phyloP scores from a whole-genome alignment of 495 filamentous ascomycete genomes.

The Tetracladium marchalianum region DNA sequence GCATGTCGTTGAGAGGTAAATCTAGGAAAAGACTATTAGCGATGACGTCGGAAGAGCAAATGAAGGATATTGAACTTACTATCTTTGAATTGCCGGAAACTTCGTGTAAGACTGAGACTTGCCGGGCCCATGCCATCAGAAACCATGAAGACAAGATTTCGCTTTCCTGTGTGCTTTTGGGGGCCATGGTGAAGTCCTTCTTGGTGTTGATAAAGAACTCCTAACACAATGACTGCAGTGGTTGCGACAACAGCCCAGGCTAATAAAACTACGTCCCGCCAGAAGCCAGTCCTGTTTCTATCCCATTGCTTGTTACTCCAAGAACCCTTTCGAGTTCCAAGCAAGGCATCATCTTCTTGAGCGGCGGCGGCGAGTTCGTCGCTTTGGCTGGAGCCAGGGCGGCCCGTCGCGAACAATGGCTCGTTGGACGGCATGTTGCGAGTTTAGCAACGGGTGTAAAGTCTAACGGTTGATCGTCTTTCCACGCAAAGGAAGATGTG shows the following conservation, averaged over 20 bases:
- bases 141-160: conserved; percentile 97
- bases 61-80: background rate
- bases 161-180: conserved; percentile 45
- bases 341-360: conserved; percentile 19
- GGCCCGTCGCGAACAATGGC: conserved; percentile 14
- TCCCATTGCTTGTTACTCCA: background rate
- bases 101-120: conserved; percentile 73
- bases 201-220: conserved; percentile 61
- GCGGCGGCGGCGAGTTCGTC: conserved; percentile 16
- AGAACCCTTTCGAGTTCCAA: conserved; percentile 5
- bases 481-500: no score
- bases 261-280: conserved; percentile 60
- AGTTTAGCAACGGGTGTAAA: background rate
- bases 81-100: conserved; percentile 55
- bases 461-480: background rate
- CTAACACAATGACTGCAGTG: conserved; percentile 61
- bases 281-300: conserved; percentile 7
- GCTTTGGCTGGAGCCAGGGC: conserved; percentile 11
- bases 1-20: conserved; percentile 56
- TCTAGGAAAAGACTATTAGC: conserved; percentile 29
- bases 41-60: background rate
- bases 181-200: conserved; percentile 16
- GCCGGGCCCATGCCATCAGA: conserved; percentile 97
- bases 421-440: conserved; percentile 1
- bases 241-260: conserved; percentile 87